Evolutionary conservation across 148 eudicot species (phyloP).

Genomic region (Rhododendron ovatum): DNA sequence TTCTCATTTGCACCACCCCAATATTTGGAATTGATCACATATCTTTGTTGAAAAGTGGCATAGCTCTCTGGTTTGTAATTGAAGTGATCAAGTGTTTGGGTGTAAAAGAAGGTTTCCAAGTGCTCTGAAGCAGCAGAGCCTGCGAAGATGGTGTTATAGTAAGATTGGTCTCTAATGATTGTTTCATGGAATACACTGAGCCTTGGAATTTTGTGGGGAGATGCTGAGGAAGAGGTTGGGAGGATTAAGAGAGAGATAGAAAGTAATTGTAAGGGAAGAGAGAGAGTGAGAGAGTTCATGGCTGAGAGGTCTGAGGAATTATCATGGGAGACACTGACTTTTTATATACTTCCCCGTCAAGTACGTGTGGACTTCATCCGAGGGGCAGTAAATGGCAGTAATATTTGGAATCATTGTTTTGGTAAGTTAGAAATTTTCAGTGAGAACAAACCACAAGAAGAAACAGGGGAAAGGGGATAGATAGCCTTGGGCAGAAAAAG

Average conservation of each 20-base stretch:
- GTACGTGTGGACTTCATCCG: background rate
- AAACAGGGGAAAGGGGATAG: background rate
- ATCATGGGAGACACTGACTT: background rate
- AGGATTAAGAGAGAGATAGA: background rate
- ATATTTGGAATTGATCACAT: constrained; percentile 5
- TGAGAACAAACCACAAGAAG: background rate
- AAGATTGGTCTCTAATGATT: background rate
- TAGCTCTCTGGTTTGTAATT: constrained; percentile 12
- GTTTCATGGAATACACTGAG: background rate
- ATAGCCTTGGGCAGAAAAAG: no score
- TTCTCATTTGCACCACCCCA: constrained; percentile 13
- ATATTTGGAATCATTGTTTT: no score
- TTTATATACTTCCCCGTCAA: background rate
- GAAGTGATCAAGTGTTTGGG: constrained; percentile 21
- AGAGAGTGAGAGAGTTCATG: background rate
- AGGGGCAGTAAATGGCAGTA: background rate
- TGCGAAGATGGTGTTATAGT: background rate
- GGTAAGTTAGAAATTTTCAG: no score
- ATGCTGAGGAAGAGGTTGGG: background rate
- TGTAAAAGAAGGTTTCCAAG: constrained; percentile 10
- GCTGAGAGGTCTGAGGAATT: background rate
- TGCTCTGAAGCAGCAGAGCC: background rate
- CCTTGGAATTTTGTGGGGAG: background rate
- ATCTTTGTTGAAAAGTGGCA: constrained; percentile 8
- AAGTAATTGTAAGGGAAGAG: background rate